Evolutionary conservation across 331 rosid genomes (phyloP).

Genomic region (Quercus lobata): DNA sequence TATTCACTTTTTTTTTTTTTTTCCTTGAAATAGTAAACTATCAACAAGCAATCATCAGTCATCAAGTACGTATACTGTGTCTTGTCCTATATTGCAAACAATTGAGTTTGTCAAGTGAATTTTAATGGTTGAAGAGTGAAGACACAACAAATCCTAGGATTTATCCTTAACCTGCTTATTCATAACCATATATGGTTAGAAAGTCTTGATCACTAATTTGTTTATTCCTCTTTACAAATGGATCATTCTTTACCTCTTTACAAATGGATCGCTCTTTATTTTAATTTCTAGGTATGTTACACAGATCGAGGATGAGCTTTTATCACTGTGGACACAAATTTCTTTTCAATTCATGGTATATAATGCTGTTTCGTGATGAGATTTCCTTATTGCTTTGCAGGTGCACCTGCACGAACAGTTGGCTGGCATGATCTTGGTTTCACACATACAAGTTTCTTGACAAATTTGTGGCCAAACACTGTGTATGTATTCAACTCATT

Average conservation of each 20-base stretch:
- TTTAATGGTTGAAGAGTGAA: background rate
- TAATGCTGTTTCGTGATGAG: slow-evolving; percentile 6
- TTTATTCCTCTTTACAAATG: slow-evolving; percentile 6
- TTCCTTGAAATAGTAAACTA: background rate
- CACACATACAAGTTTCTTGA: slow-evolving; percentile 79
- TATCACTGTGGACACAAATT: background rate
- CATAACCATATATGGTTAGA: background rate
- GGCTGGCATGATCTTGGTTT: slow-evolving; percentile 97
- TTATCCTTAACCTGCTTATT: background rate
- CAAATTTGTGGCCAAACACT: slow-evolving; percentile 62
- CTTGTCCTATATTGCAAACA: background rate
- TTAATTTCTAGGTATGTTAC: background rate
- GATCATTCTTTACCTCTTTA: background rate
- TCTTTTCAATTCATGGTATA: background rate
- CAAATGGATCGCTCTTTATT: background rate
- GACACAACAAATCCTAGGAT: background rate
- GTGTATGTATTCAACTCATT: slow-evolving; percentile 36
- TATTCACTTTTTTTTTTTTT: background rate
- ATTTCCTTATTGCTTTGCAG: slow-evolving; percentile 11
- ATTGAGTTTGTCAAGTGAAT: background rate
- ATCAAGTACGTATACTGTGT: background rate
- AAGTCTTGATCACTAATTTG: slow-evolving; percentile 7
- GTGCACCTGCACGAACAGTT: slow-evolving; percentile 82
- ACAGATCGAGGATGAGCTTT: background rate
- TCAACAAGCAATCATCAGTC: background rate